A percentile compares a stretch with the other conserved stretches of the same genome.
Evolutionary conservation across 2,329 filamentous ascomycete species (phyloP).

Genomic region (Keithomyces neogunnii): DNA sequence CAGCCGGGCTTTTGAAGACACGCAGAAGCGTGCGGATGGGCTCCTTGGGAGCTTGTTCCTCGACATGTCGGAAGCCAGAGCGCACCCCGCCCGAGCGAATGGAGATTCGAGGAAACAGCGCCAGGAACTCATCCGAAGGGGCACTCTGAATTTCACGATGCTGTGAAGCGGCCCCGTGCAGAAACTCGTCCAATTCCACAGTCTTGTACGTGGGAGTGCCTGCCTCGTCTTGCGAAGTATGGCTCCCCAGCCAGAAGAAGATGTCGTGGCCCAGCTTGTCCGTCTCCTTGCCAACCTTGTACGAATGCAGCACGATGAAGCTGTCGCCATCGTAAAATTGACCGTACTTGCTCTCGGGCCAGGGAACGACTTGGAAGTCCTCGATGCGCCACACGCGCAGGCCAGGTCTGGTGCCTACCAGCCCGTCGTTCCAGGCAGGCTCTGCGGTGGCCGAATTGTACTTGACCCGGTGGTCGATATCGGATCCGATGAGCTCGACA

Average conservation of each 20-base stretch:
- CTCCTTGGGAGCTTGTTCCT: conserved; percentile 28
- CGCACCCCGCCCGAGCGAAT: conserved; percentile 52
- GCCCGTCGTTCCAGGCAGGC: conserved; percentile 57
- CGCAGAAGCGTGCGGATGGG: conserved; percentile 47
- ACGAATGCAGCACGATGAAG: conserved; percentile 56
- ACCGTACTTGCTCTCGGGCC: conserved; percentile 48
- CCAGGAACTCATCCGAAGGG: conserved; percentile 51
- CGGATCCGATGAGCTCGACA: conserved; percentile 54
- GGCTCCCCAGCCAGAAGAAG: conserved; percentile 61
- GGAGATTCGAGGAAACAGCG: conserved; percentile 51
- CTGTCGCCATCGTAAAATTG: conserved; percentile 61
- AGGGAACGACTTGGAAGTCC: conserved; percentile 54
- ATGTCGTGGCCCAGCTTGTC: conserved; percentile 51
- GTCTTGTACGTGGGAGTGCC: conserved; percentile 64
- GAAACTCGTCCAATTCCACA: conserved; percentile 60
- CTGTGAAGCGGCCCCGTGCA: conserved; percentile 53
- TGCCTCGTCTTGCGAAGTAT: conserved; percentile 61
- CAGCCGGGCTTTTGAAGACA: conserved; percentile 46
- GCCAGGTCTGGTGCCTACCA: conserved; percentile 43
- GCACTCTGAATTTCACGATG: conserved; percentile 54
- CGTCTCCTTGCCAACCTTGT: conserved; percentile 35
- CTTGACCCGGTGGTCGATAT: conserved; percentile 60
- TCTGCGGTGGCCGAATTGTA: conserved; percentile 57
- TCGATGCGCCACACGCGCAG: conserved; percentile 60
- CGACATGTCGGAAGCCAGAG: conserved; percentile 57